Evolutionary conservation across 345 rosid species (phyloP), one percentile per base, ranked within the genome.

Genomic region (Dovyalis caffra): DNA sequence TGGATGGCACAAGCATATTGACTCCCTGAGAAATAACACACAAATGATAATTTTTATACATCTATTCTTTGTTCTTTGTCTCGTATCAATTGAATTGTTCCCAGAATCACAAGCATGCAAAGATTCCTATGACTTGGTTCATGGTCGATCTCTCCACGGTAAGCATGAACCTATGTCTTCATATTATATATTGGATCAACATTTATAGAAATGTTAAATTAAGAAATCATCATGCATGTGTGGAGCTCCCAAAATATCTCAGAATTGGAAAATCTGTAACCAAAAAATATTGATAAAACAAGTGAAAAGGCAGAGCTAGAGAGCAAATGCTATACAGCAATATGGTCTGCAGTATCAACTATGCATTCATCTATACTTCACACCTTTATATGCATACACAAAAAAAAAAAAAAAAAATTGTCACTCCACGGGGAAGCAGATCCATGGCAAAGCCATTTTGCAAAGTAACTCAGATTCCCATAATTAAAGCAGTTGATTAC

Each of bases 101-200:
- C 35, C 64, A 53, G 26, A 57, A 63, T 16, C 65, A 62, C 16
- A 72, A 65, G 11, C 66, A 28, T 4, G 3, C 5, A 31, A 63
- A 64, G 63, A 82, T 78, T 80, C 76, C 72, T 53, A 6, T 60
- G 35, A 68, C 61, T 60, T 64, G 51, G 31, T 23, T 40, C 15
- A 28, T 4, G 8, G 75, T 12, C 12, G 6, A 31, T 73, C 34
- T 9, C 14, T 40, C 68, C 8, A 8, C 37, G 12, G 29, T 37
- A 28, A 58, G 40, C 74, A 43, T 43, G 47, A 37, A 43, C 18
- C 18, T 43, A 71, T 71, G 29, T 5, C 12, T 20, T 66, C 45
- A 37, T n/a, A 23, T 9, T 60, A 9, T 58, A 8, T 20, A 3
- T 23, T 23, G 63, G 12, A 58, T 23, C 26, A 29, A 58, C 25